These are phyloP conservation scores for Dacryopinax spathularia DNA, from an alignment of 768 basidiomycete species.

Conservation along the genomic window DNA sequence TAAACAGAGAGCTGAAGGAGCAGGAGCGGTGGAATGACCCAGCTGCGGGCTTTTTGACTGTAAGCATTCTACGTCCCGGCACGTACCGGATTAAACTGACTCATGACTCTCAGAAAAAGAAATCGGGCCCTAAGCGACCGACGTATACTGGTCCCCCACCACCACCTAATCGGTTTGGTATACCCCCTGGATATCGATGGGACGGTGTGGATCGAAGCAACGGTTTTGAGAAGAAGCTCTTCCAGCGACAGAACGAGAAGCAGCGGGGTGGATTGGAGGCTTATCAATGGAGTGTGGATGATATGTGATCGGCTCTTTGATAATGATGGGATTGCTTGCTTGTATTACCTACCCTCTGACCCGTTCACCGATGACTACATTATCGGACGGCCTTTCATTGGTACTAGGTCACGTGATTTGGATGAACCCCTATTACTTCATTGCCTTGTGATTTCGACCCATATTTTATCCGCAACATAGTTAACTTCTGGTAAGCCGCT, in stretches of 20 bases:
- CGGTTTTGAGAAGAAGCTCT: conserved; percentile 86
- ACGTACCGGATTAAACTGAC: not conserved
- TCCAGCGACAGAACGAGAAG: conserved; percentile 67
- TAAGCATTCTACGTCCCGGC: conserved; percentile 26
- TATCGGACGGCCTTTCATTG: no score
- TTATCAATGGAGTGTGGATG: conserved; percentile 79
- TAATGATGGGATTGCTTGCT: no score
- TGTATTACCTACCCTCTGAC: no score
- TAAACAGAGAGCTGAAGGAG: conserved; percentile 74
- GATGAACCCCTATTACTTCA: no score
- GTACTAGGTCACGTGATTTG: no score
- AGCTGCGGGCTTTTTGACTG: conserved; percentile 86
- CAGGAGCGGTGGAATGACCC: conserved; percentile 92
- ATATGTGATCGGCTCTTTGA: conserved; percentile 51
- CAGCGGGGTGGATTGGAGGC: conserved; percentile 57
- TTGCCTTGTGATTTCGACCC: no score
- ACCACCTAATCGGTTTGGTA: conserved; percentile 89
- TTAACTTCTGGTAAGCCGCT: no score
- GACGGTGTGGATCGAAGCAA: conserved; percentile 93
- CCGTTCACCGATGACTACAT: no score
- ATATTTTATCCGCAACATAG: no score
- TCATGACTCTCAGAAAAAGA: conserved; percentile 45
- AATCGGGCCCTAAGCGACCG: conserved; percentile 57
- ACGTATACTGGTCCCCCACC: conserved; percentile 77
- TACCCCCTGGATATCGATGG: conserved; percentile 93